Evolutionary conservation across 2,329 filamentous ascomycete genomes (phyloP), one percentile per base, ranked within the genome.

Genomic region (Microdochium nivale): DNA sequence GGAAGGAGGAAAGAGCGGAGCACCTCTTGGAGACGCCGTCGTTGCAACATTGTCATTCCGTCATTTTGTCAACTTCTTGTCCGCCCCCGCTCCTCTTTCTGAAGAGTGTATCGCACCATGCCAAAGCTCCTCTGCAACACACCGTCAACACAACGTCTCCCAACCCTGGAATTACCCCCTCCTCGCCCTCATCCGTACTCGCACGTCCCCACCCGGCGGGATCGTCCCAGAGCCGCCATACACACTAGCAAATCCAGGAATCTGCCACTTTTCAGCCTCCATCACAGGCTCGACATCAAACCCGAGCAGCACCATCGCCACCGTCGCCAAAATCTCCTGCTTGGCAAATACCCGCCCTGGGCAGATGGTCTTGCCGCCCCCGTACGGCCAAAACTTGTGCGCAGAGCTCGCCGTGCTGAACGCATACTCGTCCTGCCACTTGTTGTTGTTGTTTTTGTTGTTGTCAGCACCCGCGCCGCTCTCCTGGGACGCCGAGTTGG

Each of bases 291-390:
- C 49, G 3, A 61, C 49, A 11, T 62, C 51, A 23, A 62, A 62
- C 1, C 53, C 49, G 4, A 35, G 55, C 48, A 33, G 58, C 53
- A 50, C 54, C 53, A 62, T n/a, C 13, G 54, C 57, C 1, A 56
- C 55, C 25, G 58, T 54, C 11, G 55, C 55, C 10, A 62, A 35
- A 9, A 62, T 62, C 53, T 62, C 60, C 46, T 59, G 60, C 52
- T 61, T 62, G 7, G 60, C 60, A 25, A 60, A 62, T 21, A 61
- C 56, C 2, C 60, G 53, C 1, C 60, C 60, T 1, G 60, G 60
- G n/a, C 60, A 62, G 56, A 62, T 62, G 2, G 57, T 58, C 16
- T 52, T 54, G 1, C 60, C 60, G 1, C 60, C 60, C 16, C 60
- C 60, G 10, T 61, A 62, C 4, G 60, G 60, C 40, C 40, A 44